Evolutionary conservation across 345 rosid species (phyloP).

Genomic region (Ceriops zippeliana): DNA sequence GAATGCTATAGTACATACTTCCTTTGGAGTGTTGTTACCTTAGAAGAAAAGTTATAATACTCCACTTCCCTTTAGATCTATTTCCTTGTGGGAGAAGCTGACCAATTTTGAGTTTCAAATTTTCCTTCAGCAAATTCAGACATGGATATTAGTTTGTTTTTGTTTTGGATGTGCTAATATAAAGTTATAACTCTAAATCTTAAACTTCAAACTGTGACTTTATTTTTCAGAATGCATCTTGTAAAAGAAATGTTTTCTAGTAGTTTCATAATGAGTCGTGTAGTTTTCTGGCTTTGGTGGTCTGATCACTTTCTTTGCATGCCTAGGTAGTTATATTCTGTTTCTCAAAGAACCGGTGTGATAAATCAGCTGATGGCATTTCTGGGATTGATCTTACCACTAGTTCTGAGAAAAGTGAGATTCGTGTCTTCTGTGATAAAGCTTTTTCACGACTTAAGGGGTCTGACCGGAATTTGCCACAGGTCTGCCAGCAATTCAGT

Average conservation of each 20-base stretch:
- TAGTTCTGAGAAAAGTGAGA: constrained; percentile 81
- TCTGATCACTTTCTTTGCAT: constrained; percentile 22
- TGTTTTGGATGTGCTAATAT: background rate
- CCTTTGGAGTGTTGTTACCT: background rate
- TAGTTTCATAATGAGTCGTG: constrained; percentile 6
- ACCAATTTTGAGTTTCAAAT: no score
- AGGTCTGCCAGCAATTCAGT: constrained; percentile 44
- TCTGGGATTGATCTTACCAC: constrained; percentile 74
- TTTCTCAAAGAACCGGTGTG: constrained; percentile 95
- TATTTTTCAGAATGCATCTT: background rate
- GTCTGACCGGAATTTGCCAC: constrained; percentile 91
- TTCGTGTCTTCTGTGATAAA: constrained; percentile 86
- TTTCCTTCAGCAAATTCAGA: no score
- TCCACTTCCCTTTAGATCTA: no score
- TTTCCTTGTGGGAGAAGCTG: background rate
- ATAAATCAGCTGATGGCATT: constrained; percentile 76
- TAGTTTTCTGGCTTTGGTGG: constrained; percentile 6
- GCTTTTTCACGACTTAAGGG: constrained; percentile 95
- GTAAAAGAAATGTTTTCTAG: background rate
- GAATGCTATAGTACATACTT: background rate
- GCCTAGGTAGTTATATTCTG: constrained; percentile 83
- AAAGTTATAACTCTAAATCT: background rate
- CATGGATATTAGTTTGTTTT: background rate
- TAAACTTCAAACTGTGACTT: background rate
- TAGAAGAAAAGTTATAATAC: background rate